Evolutionary conservation across 225 moss, liverwort and hornwort species (phyloP), one percentile per base, ranked within the genome.

Genomic region (Pleurozium schreberi): DNA sequence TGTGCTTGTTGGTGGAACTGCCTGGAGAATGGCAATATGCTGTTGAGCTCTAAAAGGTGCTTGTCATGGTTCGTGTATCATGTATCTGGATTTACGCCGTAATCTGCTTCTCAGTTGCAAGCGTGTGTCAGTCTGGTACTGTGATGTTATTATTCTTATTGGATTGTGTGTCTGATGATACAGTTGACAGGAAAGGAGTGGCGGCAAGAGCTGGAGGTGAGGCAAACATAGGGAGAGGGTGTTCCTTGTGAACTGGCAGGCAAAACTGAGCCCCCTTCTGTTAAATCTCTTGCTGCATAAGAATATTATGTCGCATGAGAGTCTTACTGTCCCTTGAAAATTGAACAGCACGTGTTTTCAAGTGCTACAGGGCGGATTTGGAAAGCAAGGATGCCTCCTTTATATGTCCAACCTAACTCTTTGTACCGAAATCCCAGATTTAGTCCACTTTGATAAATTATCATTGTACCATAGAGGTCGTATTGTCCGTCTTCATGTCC

Each of bases 121-220:
- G 86, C 84, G 71, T 80, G 88, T 71, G 88, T 91, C 88, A 30
- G 88, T 75, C 50, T 64, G 81, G 80, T 87, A 77, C 62, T 80
- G 18, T 82, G 57, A 58, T 68, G 20, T 81, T 81, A 25, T 43
- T 53, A 33, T 81, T 55, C 83, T 87, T 43, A 89, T 33, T 81
- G 38, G 83, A 40, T 79, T 75, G 74, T 70, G 57, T 90, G 83
- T 83, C 58, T 85, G 85, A 27, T 85, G 83, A n/a, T 87, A 67
- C 94, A 94, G 93, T 91, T 94, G 83, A 93, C 90, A 75, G 91
- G 93, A 60, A 94, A 93, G 88, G 93, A 94, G 85, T 93, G 94
- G 93, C 90, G 94, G 76, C 94, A 93, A 92, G 93, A 91, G 93
- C 89, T 94, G 90, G 93, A 94, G 91, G 94, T 94, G 93, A 94